Conservation (phyloP, 768 basidiomycete species). For the Mrakia frigida region DNA sequence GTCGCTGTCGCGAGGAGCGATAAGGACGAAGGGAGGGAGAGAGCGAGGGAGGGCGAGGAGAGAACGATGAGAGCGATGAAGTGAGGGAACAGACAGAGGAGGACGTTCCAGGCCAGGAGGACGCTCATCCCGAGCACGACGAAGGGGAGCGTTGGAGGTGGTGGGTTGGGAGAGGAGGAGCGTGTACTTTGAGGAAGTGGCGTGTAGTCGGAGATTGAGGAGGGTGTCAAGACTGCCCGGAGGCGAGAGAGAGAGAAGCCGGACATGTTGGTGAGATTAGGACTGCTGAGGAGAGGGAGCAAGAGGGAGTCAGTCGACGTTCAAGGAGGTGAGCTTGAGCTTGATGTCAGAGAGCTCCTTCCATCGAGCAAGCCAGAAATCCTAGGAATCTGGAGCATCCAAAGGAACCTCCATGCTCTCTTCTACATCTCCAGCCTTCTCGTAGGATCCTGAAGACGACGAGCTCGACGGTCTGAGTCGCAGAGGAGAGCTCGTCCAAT, state of each 20-base stretch:
- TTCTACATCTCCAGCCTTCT: too few relatives aligned
- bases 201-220: neutral
- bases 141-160: conserved; percentile 20
- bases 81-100: conserved; percentile 22
- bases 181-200: neutral
- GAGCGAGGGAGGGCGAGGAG: neutral
- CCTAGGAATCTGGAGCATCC: neutral
- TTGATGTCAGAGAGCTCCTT: neutral
- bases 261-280: neutral
- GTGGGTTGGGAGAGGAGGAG: neutral
- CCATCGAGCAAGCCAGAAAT: neutral
- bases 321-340: neutral
- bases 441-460: too few relatives aligned
- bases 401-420: too few relatives aligned
- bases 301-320: neutral
- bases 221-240: neutral
- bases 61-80: conserved; percentile 22
- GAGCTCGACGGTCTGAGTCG: too few relatives aligned
- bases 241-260: conserved; percentile 1
- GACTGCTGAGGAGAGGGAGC: neutral
- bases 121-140: conserved; percentile 17
- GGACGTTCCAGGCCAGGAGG: conserved; percentile 29
- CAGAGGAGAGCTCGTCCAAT: too few relatives aligned
- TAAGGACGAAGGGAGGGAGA: conserved; percentile 16
- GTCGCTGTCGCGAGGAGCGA: conserved; percentile 5